Evolutionary conservation across 2,329 filamentous ascomycete genomes (phyloP), one percentile per base, ranked within the genome.

Genomic region (Fusarium sp.): DNA sequence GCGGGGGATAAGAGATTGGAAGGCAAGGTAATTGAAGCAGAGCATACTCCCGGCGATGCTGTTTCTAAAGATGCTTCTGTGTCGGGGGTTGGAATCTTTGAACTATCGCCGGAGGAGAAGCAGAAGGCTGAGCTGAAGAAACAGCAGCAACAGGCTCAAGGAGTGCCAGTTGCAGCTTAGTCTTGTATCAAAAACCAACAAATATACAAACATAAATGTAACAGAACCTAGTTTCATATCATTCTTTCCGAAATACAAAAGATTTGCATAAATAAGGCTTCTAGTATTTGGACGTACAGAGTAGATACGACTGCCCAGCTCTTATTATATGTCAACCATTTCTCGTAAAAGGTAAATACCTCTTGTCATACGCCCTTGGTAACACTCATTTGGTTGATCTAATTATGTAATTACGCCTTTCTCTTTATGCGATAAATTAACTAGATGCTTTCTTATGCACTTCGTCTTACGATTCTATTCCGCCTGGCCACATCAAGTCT

Each of bases 11-110:
- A 42, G 25, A 45, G 63, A 18, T 43, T 76, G 21, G 48, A 74
- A 35, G 75, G 74, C 4, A 77, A 73, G 54, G 71, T 77, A 0
- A 76, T 76, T 31, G 49, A 61, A 6, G 50, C 68, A 0, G 61
- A 69, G 11, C 18, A 36, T 20, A 8, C 23, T 25, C 8, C 23
- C 8, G 23, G 23, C 8, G 23, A 25, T 25, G n/a, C n/a, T n/a
- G n/a, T n/a, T n/a, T 25, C 23, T 5, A 25, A 25, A 25, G 23
- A 25, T 5, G 23, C 23, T 25, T 25, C 23, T 25, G 23, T 25
- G 23, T 25, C 72, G 1, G 73, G 73, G 0, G 72, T 74, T 2
- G 75, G 75, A 0, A 73, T 76, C 2, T 76, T 76, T 56, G 74
- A 76, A 52, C 36, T 76, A 14, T 65, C 73, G 11, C 75, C 74